Conservation (phyloP, 371 early-diverging fungal genomes). For the Basidiobolus meristosporus region DNA sequence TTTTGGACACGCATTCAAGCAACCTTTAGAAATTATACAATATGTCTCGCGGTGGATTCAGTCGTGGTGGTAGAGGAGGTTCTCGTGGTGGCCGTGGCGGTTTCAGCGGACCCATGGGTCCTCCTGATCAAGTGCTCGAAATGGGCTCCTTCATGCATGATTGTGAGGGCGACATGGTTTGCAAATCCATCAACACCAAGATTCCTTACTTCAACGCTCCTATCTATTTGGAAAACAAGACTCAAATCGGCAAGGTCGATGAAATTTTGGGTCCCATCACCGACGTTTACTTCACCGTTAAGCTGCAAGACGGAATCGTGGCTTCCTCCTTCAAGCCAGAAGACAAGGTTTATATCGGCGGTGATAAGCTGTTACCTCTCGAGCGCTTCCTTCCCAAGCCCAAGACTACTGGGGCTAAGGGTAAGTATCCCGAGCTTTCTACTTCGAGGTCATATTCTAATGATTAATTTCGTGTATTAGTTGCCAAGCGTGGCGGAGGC, state of each 20-base stretch:
- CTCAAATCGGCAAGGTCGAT: conserved; percentile 98
- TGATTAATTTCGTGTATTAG: conserved; percentile 3
- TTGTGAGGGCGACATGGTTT: conserved; percentile 94
- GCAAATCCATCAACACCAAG: conserved; percentile 75
- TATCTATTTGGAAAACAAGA: conserved; percentile 91
- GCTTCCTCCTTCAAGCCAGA: conserved; percentile 78
- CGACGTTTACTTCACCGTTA: conserved; percentile 92
- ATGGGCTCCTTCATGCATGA: conserved; percentile 88
- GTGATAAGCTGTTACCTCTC: conserved; percentile 85
- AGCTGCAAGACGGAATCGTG: conserved; percentile 82
- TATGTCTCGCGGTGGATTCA: not conserved
- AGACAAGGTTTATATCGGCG: conserved; percentile 82
- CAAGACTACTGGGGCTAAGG: conserved; percentile 27
- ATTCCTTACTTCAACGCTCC: conserved; percentile 99
- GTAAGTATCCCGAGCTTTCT: conserved; percentile 11
- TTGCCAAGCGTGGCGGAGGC: conserved; percentile 24
- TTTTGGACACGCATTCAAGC: no score
- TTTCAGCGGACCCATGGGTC: conserved; percentile 8
- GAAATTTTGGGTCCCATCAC: conserved; percentile 97
- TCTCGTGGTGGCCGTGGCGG: conserved; percentile 13
- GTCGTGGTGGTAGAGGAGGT: conserved; percentile 12
- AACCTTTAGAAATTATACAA: not conserved
- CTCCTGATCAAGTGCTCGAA: conserved; percentile 14
- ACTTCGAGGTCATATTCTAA: not conserved
- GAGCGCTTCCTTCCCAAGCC: conserved; percentile 96